Evolutionary conservation across 129 eudicot species (phyloP), one percentile per base, ranked within the genome.

Genomic region (Sambucus nigra): DNA sequence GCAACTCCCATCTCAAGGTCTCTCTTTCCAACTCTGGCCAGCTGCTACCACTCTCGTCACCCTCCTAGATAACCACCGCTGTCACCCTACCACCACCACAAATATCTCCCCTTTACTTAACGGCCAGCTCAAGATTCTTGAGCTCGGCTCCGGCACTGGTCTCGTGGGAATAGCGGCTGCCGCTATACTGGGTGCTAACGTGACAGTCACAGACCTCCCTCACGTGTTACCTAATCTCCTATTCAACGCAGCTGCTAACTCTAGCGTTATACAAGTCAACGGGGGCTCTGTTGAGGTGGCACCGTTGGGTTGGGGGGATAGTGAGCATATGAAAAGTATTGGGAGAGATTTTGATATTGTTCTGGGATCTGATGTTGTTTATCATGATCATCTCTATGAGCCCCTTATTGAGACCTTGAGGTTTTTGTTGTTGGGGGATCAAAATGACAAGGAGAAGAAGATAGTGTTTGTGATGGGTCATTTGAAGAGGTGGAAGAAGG

Each of bases 1-100:
- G 0, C 89, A 75, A 35, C 79, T 88, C 24, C 91, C 94, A 0
- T 83, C 91, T 16, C 64, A 72, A 61, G 96, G 96, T 47, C 71
- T 88, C 66, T 80, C 96, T n/a, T 85, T 85, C 79, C 95, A 91
- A 73, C 93, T 85, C 66, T 91, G 98, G 98, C 98, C 98, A 1
- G 95, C 93, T 44, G 94, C 98, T 33, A 48, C 72, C 31, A 69
- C 88, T 13, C 79, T 85, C 38, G 70, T 84, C 69, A 60, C 73
- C 45, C 87, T 88, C 61, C 83, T 85, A 48, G 83, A 79, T 72
- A 2, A 8, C 55, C 70, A 59, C 53, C 18, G 41, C 5, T 19
- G 40, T 7, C 16, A 63, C 3, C 65, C 69, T 5, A 47, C 41
- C 59, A 29, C 76, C 32, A 60, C 60, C 55, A n/a, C 71, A 25